phyloP scores from a whole-genome alignment of 148 eudicot species.

The Diospyros kaki region DNA sequence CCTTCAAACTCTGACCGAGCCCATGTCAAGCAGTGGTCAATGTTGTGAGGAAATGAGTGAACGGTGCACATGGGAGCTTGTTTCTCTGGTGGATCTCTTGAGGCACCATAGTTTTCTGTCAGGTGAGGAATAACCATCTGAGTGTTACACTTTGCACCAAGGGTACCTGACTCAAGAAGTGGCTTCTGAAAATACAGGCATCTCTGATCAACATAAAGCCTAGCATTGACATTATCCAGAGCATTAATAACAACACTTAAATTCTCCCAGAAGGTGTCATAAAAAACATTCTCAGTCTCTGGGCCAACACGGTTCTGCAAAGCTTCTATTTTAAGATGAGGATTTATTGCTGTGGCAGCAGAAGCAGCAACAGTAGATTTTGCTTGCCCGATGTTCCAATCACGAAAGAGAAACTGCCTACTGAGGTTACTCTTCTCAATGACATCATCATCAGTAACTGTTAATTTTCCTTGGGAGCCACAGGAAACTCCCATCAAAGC shows the following conservation, averaged over 20 bases:
- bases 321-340: conserved; percentile 55
- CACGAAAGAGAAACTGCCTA: conserved; percentile 88
- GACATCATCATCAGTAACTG: conserved; percentile 92
- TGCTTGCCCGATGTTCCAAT: conserved; percentile 98
- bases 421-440: conserved; percentile 95
- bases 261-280: conserved; percentile 87
- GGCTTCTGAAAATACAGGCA: conserved; percentile 93
- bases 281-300: conserved; percentile 79
- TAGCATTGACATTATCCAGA: conserved; percentile 86
- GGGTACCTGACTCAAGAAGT: conserved; percentile 89
- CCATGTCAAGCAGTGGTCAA: conserved; percentile 96
- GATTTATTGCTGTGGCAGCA: conserved; percentile 65
- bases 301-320: conserved; percentile 93
- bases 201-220: conserved; percentile 87
- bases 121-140: conserved; percentile 95
- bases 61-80: conserved; percentile 97
- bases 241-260: conserved; percentile 70
- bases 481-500: conserved; percentile 97
- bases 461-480: conserved; percentile 56
- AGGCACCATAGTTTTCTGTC: conserved; percentile 94
- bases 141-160: conserved; percentile 92
- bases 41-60: conserved; percentile 90
- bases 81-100: conserved; percentile 95
- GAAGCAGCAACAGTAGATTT: conserved; percentile 94
- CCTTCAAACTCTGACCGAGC: conserved; percentile 92